A percentile compares a stretch with the other conserved stretches of the same genome.
phyloP scores from a whole-genome alignment of 2,329 filamentous ascomycete species.

The Septoria linicola region DNA sequence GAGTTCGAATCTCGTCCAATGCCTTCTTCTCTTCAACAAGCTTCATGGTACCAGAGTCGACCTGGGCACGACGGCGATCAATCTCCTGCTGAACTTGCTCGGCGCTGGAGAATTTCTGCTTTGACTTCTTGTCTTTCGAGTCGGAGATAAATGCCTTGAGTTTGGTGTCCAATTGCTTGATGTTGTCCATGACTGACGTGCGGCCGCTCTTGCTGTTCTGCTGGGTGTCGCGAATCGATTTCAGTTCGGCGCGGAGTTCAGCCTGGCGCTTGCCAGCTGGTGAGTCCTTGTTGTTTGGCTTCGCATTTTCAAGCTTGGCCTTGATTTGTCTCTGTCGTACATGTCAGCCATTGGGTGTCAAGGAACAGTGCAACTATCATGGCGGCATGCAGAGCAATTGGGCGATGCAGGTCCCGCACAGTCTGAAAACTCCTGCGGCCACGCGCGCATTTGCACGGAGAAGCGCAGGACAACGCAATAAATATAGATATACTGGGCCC shows the following conservation, averaged over 20 bases:
- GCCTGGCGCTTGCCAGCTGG: constrained; percentile 78
- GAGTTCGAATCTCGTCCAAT: constrained; percentile 73
- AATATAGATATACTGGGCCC: not conserved
- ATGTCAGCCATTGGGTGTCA: constrained; percentile 20
- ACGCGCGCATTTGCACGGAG: too few relatives aligned
- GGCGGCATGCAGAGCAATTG: too few relatives aligned
- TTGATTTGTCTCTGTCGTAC: constrained; percentile 72
- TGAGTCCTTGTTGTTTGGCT: constrained; percentile 78
- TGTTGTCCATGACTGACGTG: constrained; percentile 76
- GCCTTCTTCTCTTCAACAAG: constrained; percentile 97
- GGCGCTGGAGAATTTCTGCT: constrained; percentile 78
- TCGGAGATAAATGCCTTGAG: constrained; percentile 81
- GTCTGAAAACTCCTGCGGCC: too few relatives aligned
- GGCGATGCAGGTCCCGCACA: too few relatives aligned
- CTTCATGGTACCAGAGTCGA: constrained; percentile 88
- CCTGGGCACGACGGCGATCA: constrained; percentile 73
- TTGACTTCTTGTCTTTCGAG: constrained; percentile 80
- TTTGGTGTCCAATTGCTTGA: constrained; percentile 87
- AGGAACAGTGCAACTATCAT: too few relatives aligned
- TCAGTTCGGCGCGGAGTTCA: constrained; percentile 79
- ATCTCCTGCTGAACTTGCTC: constrained; percentile 89
- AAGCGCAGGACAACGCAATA: too few relatives aligned
- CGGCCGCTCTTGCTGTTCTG: constrained; percentile 81
- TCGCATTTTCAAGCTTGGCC: constrained; percentile 80
- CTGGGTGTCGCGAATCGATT: constrained; percentile 83